These are phyloP conservation scores for Fusarium sp. DNA, from an alignment of 2,329 filamentous ascomycete genomes.

Conservation along the genomic window DNA sequence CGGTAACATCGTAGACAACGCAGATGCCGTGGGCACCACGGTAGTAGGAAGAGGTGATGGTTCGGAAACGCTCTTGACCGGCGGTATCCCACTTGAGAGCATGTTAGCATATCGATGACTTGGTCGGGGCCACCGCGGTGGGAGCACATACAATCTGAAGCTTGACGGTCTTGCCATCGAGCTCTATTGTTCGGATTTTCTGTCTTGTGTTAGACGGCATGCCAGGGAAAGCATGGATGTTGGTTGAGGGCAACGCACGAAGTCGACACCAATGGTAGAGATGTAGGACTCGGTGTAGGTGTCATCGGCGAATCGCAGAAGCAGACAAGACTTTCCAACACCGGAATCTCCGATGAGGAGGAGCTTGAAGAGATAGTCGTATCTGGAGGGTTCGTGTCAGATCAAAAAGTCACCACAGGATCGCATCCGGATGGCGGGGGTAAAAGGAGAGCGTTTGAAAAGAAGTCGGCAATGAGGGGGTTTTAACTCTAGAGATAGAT, in stretches of 20 bases:
- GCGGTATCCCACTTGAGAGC: slow-evolving; percentile 91
- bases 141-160: slow-evolving; percentile 87
- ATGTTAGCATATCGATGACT: slow-evolving; percentile 26
- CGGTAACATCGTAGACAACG: slow-evolving; percentile 99
- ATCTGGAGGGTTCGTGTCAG: slow-evolving; percentile 71
- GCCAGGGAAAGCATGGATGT: slow-evolving; percentile 5
- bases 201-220: slow-evolving; percentile 55
- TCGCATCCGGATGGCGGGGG: slow-evolving; percentile 20
- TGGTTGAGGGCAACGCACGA: slow-evolving; percentile 73
- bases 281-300: slow-evolving; percentile 99
- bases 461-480: slow-evolving; percentile 18
- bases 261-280: slow-evolving; percentile 99
- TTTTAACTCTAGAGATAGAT: slow-evolving; percentile 46
- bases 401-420: slow-evolving; percentile 27
- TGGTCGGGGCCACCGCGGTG: not conserved
- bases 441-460: slow-evolving; percentile 7
- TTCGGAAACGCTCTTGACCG: slow-evolving; percentile 99
- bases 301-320: slow-evolving; percentile 97
- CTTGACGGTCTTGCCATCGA: slow-evolving; percentile 99
- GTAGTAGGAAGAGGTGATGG: slow-evolving; percentile 99
- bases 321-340: slow-evolving; percentile 99
- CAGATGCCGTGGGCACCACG: slow-evolving; percentile 99
- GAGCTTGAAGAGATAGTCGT: slow-evolving; percentile 99
- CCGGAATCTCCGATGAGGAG: slow-evolving; percentile 99
- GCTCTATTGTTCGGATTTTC: slow-evolving; percentile 99